Evolutionary conservation across 169 alveolate genomes (phyloP).

Genomic region (Plasmodium cynomolgi): DNA sequence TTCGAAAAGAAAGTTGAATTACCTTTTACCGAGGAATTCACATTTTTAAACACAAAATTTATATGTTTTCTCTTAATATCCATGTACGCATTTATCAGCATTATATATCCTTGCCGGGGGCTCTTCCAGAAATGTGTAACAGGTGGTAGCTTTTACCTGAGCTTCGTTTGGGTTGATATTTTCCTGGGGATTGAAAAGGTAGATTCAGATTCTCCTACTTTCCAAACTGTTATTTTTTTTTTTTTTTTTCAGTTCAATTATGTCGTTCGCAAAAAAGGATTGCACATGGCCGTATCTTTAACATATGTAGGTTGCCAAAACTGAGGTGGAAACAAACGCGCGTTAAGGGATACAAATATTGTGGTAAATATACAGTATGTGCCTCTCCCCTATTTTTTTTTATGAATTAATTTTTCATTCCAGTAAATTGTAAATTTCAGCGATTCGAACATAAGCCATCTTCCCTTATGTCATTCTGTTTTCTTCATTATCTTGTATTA

Average conservation of each 20-base stretch:
- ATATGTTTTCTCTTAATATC: constrained; percentile 52
- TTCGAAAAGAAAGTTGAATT: not conserved
- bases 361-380: not conserved
- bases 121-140: not conserved
- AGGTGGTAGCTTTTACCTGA: not conserved
- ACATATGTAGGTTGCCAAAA: not conserved
- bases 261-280: not conserved
- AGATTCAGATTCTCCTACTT: not conserved
- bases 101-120: constrained; percentile 18
- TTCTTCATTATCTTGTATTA: constrained; percentile 1
- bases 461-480: constrained; percentile 7
- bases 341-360: not conserved
- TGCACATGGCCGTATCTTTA: not conserved
- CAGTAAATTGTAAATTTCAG: not conserved
- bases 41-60: constrained; percentile 50
- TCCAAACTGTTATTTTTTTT: not conserved
- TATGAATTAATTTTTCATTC: constrained; percentile 7
- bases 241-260: not conserved
- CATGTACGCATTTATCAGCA: constrained; percentile 64
- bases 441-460: constrained; percentile 38
- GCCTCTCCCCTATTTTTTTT: not conserved
- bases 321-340: not conserved
- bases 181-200: not conserved
- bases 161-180: not conserved
- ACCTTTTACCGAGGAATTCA: constrained; percentile 39